A percentile compares a stretch with the other conserved stretches of the same genome.
phyloP scores from a whole-genome alignment of 164 flowering plant genomes.

The Houttuynia cordata region DNA sequence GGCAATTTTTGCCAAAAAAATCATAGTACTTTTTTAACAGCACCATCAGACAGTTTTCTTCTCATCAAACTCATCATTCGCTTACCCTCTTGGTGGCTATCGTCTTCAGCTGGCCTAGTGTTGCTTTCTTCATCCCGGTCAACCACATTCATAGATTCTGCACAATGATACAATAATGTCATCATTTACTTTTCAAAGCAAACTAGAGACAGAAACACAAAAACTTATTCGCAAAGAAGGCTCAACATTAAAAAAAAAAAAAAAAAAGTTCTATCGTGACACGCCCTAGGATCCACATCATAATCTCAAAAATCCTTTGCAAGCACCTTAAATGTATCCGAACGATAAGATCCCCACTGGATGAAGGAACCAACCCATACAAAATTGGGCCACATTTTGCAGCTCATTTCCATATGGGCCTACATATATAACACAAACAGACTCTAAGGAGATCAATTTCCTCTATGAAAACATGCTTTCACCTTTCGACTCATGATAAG shows the following conservation, averaged over 20 bases:
- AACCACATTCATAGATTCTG: conserved; percentile 33
- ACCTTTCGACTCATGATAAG: neutral
- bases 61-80: conserved; percentile 15
- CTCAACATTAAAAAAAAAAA: no score
- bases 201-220: neutral
- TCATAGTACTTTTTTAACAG: conserved; percentile 6
- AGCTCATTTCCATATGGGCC: no score
- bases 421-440: no score
- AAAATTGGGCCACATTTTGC: no score
- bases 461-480: no score
- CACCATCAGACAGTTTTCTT: conserved; percentile 12
- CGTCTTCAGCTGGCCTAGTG: conserved; percentile 23
- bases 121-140: conserved; percentile 35
- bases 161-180: neutral
- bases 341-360: no score
- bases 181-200: neutral
- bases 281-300: no score
- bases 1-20: conserved; percentile 28
- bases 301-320: no score
- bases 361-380: no score
- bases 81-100: conserved; percentile 67
- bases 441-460: no score
- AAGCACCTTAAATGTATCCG: no score
- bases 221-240: neutral
- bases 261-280: no score